Percentiles rank a stretch among this genome's conserved stretches.
These are phyloP conservation scores for Plenodomus lindquistii DNA, from an alignment of 2,329 filamentous ascomycete genomes.

Conservation along the genomic window DNA sequence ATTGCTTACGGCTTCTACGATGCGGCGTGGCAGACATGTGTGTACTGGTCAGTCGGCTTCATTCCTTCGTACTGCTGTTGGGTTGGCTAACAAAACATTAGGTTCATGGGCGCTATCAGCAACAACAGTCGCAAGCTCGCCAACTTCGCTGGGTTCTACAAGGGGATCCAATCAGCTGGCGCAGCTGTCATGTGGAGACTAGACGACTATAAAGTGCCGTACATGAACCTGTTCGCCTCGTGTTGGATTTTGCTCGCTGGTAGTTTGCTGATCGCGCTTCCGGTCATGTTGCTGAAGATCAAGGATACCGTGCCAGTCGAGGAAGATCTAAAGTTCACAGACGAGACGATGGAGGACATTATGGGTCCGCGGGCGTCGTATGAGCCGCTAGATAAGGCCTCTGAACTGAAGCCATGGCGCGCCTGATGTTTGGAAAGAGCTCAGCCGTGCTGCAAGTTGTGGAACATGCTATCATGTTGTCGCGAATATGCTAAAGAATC, in stretches of 20 bases:
- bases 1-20: slow-evolving; percentile 88
- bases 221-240: slow-evolving; percentile 70
- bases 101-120: slow-evolving; percentile 86
- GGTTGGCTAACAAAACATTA: slow-evolving; percentile 34
- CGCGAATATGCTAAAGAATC: too few species aligned
- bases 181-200: slow-evolving; percentile 73
- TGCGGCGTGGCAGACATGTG: slow-evolving; percentile 81
- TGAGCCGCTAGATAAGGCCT: not conserved
- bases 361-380: slow-evolving; percentile 1
- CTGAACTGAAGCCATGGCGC: not conserved
- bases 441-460: too few species aligned
- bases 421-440: too few species aligned
- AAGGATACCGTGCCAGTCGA: slow-evolving; percentile 67
- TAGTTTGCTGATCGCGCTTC: slow-evolving; percentile 72
- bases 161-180: slow-evolving; percentile 81
- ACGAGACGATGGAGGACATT: slow-evolving; percentile 62
- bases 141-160: slow-evolving; percentile 87
- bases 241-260: slow-evolving; percentile 75
- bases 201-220: slow-evolving; percentile 60
- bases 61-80: not conserved
- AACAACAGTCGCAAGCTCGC: slow-evolving; percentile 89
- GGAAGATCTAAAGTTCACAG: slow-evolving; percentile 79
- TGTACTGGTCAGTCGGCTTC: slow-evolving; percentile 70
- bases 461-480: too few species aligned
- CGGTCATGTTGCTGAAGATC: slow-evolving; percentile 76